Conservation (phyloP, 306 rosid genomes). For the Trifolium pratense region DNA sequence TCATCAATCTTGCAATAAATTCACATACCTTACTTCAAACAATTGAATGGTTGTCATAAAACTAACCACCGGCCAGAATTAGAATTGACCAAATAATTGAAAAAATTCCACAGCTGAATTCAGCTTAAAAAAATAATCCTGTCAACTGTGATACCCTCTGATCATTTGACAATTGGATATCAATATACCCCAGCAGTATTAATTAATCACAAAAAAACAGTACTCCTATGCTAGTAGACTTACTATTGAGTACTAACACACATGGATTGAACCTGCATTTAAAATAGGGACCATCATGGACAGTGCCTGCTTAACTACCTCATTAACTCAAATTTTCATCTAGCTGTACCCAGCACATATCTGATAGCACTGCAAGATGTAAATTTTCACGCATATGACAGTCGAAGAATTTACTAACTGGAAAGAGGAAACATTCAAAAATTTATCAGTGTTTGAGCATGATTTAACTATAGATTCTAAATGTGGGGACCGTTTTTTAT, state of each 20-base stretch:
- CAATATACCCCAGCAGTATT: slow-evolving; percentile 30
- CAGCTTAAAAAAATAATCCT: slow-evolving; percentile 2
- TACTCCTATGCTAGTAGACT: not conserved
- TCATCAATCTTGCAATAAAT: slow-evolving; percentile 19
- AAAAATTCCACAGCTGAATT: slow-evolving; percentile 38
- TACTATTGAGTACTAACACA: slow-evolving; percentile 8
- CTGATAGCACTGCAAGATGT: slow-evolving; percentile 23
- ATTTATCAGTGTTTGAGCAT: not conserved
- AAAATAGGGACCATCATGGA: slow-evolving; percentile 45
- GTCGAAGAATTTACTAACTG: slow-evolving; percentile 34
- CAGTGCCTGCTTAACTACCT: slow-evolving; percentile 42
- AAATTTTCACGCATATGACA: slow-evolving; percentile 20
- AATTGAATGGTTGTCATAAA: slow-evolving; percentile 29
- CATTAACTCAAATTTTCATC: slow-evolving; percentile 40
- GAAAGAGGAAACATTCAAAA: slow-evolving; percentile 18
- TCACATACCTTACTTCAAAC: slow-evolving; percentile 19
- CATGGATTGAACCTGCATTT: slow-evolving; percentile 36
- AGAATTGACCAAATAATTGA: slow-evolving; percentile 24
- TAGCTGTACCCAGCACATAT: slow-evolving; percentile 49
- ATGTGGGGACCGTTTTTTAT: slow-evolving; percentile 8
- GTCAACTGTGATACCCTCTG: not conserved
- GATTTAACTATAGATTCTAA: slow-evolving; percentile 11
- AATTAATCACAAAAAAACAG: slow-evolving; percentile 8
- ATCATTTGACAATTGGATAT: slow-evolving; percentile 30
- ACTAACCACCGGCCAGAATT: slow-evolving; percentile 27